Conservation (phyloP, 768 basidiomycete species). For the Xerocomellus amylosporus region DNA sequence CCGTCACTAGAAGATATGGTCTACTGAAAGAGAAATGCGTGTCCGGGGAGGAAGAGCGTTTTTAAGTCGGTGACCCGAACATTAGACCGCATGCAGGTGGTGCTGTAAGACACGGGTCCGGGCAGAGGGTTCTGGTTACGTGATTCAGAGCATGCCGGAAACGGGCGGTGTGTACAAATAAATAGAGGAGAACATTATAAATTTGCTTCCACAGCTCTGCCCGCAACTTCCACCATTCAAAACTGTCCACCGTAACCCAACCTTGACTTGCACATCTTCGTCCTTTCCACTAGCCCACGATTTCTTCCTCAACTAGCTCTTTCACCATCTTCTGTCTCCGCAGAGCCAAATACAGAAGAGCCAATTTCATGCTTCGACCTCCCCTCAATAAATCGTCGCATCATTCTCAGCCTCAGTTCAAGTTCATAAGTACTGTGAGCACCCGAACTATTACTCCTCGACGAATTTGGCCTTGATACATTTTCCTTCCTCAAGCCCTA, state of each 20-base stretch:
- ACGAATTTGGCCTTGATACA: not conserved
- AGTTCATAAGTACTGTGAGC: slow-evolving; percentile 54
- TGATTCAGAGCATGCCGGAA: not conserved
- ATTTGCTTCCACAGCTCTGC: slow-evolving; percentile 14
- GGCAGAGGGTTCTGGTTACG: not conserved
- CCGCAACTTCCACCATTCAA: not conserved
- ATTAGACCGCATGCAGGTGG: too few relatives aligned
- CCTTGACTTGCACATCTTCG: not conserved
- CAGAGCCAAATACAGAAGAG: slow-evolving; percentile 34
- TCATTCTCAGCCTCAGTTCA: slow-evolving; percentile 54
- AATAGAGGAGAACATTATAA: slow-evolving; percentile 22
- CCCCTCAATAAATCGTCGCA: slow-evolving; percentile 69
- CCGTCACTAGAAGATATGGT: too few relatives aligned
- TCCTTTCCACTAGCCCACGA: slow-evolving; percentile 22
- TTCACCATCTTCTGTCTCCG: slow-evolving; percentile 32
- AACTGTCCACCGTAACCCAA: slow-evolving; percentile 2
- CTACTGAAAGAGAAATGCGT: too few relatives aligned
- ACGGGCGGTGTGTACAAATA: slow-evolving; percentile 22
- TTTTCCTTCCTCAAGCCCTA: slow-evolving; percentile 46
- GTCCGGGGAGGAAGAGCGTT: too few relatives aligned
- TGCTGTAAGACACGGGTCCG: too few relatives aligned
- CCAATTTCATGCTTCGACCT: slow-evolving; percentile 86
- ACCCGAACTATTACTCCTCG: not conserved
- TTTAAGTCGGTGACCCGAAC: too few relatives aligned
- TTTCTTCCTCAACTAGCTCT: slow-evolving; percentile 25